Conservation (phyloP, 2,329 filamentous ascomycete species). For the Microcyclospora pomicola region DNA sequence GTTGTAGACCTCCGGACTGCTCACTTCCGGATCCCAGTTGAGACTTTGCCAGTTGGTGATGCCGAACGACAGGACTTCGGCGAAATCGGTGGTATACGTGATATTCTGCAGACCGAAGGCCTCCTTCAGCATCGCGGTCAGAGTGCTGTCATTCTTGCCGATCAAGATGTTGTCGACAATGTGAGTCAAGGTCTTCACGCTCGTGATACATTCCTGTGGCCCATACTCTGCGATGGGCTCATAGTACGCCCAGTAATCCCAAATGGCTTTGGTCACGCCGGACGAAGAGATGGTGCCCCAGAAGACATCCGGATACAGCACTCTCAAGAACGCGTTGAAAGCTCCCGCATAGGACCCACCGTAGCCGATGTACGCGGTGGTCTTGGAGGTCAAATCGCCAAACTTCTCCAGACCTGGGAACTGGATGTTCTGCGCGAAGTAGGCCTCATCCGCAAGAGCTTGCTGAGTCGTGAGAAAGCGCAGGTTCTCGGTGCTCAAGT, state of each 20-base stretch:
- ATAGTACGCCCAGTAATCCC: conserved; percentile 54
- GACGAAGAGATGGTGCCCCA: conserved; percentile 70
- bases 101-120: conserved; percentile 39
- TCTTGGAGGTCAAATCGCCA: conserved; percentile 49
- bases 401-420: conserved; percentile 55
- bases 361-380: conserved; percentile 62
- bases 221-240: conserved; percentile 44
- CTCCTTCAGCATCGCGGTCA: conserved; percentile 35
- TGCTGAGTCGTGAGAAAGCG: conserved; percentile 77
- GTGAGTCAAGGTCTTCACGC: conserved; percentile 47
- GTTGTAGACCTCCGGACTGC: conserved; percentile 34
- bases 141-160: conserved; percentile 28
- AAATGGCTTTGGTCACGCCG: conserved; percentile 63
- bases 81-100: conserved; percentile 41
- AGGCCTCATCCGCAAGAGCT: conserved; percentile 65
- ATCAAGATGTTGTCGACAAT: conserved; percentile 46
- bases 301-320: conserved; percentile 63
- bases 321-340: conserved; percentile 62
- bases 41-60: conserved; percentile 40
- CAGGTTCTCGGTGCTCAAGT: conserved; percentile 55
- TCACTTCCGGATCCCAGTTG: conserved; percentile 47
- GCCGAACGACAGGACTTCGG: conserved; percentile 29
- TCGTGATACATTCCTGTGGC: conserved; percentile 48
- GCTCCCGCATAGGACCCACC: conserved; percentile 75
- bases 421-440: conserved; percentile 60